A percentile compares a stretch with the other conserved stretches of the same genome.
Conservation (phyloP, 1,284 basidiomycete species). For the Ceratobasidium sp. region DNA sequence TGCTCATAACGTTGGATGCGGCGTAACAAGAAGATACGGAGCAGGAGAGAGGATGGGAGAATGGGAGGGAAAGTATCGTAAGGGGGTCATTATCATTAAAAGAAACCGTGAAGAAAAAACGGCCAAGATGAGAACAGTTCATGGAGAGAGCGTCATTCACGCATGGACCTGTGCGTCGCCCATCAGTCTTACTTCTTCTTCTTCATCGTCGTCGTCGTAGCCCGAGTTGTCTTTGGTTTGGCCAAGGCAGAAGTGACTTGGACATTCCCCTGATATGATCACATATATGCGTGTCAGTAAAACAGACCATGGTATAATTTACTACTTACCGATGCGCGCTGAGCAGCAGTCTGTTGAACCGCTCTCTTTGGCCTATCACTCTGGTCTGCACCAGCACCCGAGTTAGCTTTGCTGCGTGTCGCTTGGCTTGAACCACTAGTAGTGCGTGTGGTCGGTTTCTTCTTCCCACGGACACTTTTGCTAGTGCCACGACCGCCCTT, state of each 20-base stretch:
- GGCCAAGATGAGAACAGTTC: not conserved
- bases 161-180: not conserved
- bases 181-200: not conserved
- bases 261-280: no score
- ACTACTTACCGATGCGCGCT: no score
- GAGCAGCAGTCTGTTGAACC: no score
- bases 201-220: no score
- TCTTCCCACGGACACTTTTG: no score
- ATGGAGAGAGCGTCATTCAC: not conserved
- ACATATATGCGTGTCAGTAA: no score
- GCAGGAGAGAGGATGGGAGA: not conserved
- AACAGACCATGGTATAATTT: no score
- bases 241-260: not conserved
- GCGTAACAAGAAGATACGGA: not conserved
- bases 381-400: not conserved
- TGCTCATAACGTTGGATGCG: not conserved
- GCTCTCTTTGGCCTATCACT: not conserved
- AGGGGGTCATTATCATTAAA: conserved; percentile 8
- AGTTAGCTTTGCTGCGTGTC: no score
- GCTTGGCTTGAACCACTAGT: no score
- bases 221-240: conserved; percentile 6
- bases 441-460: no score
- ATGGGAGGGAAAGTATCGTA: not conserved
- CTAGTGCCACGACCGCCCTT: no score
- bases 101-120: no score